Evolutionary conservation across 345 rosid genomes (phyloP).

Genomic region (Rhodamnia rubescens): DNA sequence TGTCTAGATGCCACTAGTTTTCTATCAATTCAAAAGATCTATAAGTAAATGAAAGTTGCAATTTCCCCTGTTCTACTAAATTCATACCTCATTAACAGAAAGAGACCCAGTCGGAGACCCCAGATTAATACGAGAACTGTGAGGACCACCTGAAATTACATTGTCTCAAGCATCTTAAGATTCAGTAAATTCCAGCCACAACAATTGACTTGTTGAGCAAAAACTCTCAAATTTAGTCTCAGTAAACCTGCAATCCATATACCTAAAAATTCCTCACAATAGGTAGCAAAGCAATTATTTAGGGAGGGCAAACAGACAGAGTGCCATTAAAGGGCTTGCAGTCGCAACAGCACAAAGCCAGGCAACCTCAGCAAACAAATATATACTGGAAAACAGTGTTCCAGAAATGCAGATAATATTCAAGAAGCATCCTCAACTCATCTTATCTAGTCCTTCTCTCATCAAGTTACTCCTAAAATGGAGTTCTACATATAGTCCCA

Average conservation of each 20-base stretch:
- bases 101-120: constrained; percentile 81
- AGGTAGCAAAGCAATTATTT: not conserved
- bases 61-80: not conserved
- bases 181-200: not conserved
- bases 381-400: not conserved
- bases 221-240: not conserved
- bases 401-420: not conserved
- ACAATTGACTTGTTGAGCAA: not conserved
- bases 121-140: constrained; percentile 58
- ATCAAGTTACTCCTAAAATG: not conserved
- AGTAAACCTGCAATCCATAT: not conserved
- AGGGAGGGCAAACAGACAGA: not conserved
- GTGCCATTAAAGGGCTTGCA: not conserved
- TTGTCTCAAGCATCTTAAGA: not conserved
- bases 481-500: not conserved
- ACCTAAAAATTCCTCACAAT: not conserved
- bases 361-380: not conserved
- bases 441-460: not conserved
- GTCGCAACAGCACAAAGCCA: not conserved
- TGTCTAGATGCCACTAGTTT: not conserved
- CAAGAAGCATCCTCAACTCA: not conserved
- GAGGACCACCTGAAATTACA: constrained; percentile 49
- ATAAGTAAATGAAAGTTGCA: not conserved
- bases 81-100: constrained; percentile 65
- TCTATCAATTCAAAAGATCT: not conserved